Base-by-base conservation (phyloP, 2,329 filamentous ascomycete species). In the Boeremia exigua region DNA sequence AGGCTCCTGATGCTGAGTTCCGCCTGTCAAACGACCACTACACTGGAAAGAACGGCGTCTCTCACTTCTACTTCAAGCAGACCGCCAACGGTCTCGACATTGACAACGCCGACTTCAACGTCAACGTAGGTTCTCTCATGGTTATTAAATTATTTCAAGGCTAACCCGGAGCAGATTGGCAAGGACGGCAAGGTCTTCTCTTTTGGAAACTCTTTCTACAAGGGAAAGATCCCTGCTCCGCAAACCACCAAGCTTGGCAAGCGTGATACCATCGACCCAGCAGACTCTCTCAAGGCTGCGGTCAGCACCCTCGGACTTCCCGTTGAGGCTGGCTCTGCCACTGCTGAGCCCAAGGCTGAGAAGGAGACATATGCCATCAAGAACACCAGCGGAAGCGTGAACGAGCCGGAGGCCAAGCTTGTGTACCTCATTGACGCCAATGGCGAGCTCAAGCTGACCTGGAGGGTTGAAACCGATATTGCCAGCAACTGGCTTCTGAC, bases 71-170 rank as follows among this genome's bases (percentile, higher is more conserved):
- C 68, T 84, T 86, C 65, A 83, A 82, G 70, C 84, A 86, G 72
- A 85, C 82, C 0, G 72, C 77, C 6, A 81, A 85, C 50, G 83
- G 81, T 0, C 68, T 86, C 30, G 84, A 86, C 58, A 80, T 86
- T 57, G 84, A 85, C 62, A 86, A 86, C 63, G 82, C 81, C 1
- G 81, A 84, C 62, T 83, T 85, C 65, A 84, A 85, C 48, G 81
- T 86, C 43, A 86, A 86, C 59, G 82, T 86, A 62, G 74, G 82
- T 75, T 11, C 33, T 32, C 15, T 6, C 1, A 1, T 4, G 4
- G 2, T 2, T 3, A 6, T 6, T n/a, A 15, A 9, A 9, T 25
- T 10, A 6, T n/a, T 12, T 0, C 25, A 32, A 11, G 39, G 12
- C 30, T 57, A 6, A 56, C 34, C 28, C 15, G 36, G 33, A 4